phyloP scores from a whole-genome alignment of 2,329 filamentous ascomycete species.

The Thielaviopsis euricoi region DNA sequence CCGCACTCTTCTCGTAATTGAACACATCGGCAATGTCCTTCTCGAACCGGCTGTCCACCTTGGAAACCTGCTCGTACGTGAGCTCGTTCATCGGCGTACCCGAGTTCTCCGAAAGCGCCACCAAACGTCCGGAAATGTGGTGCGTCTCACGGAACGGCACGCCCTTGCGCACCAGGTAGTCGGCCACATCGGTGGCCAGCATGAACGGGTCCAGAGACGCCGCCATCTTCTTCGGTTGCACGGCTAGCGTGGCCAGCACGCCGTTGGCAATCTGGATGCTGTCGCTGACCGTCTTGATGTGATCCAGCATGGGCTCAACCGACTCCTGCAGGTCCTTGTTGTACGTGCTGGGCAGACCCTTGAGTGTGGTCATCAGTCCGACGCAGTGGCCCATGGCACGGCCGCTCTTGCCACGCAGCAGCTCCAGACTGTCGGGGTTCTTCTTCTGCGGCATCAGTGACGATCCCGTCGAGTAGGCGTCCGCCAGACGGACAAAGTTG shows the following conservation, averaged over 20 bases:
- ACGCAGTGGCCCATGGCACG: constrained; percentile 68
- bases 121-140: constrained; percentile 57
- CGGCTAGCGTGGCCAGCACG: constrained; percentile 55
- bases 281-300: constrained; percentile 65
- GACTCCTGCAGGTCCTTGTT: constrained; percentile 89
- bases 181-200: constrained; percentile 57
- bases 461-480: constrained; percentile 64
- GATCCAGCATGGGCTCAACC: constrained; percentile 71
- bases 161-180: constrained; percentile 46
- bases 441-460: constrained; percentile 75
- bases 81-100: constrained; percentile 54
- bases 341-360: constrained; percentile 64
- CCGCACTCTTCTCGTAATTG: constrained; percentile 70
- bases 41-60: constrained; percentile 52
- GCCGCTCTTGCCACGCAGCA: constrained; percentile 61
- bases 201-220: constrained; percentile 68
- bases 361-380: constrained; percentile 53
- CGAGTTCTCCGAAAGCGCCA: constrained; percentile 49
- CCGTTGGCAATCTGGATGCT: constrained; percentile 71
- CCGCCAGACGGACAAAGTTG: constrained; percentile 56
- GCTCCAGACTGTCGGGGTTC: constrained; percentile 56
- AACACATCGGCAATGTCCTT: constrained; percentile 56
- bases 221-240: constrained; percentile 59
- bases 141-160: constrained; percentile 70
- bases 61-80: constrained; percentile 47